Evolutionary conservation across 2,329 filamentous ascomycete genomes (phyloP), one percentile per base, ranked within the genome.

Genomic region (Akanthomyces dipterigenus): DNA sequence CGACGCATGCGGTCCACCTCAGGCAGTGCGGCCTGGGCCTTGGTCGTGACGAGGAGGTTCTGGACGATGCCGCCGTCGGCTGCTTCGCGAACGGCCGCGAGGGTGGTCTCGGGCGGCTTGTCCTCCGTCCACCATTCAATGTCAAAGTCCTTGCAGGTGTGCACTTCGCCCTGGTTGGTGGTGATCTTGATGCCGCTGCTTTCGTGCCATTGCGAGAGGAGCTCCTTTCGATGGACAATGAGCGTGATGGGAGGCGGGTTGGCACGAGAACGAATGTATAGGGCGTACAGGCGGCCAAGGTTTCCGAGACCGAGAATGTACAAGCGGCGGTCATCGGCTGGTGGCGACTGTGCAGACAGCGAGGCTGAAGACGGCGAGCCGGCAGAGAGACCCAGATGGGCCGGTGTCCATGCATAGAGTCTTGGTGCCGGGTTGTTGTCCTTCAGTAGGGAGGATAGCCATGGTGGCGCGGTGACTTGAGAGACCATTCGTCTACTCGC

Each of bases 251-350:
- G 89, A 5, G 91, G 90, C 3, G 82, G 80, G 22, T 83, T 74
- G 1, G 74, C 68, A 9, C 86, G 77, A 22, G 82, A 80, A 24
- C 85, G 82, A 12, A 97, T 77, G 24, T 85, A 84, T 70, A 88
- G 87, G 28, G 93, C 91, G 65, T 93, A 85, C 28, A 97, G 83
- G 14, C 36, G 36, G 14, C 36, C 93, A 14, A 96, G 79, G 70
- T 91, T 96, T 40, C 93, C 93, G 12, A 89, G 71, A 12, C 93
- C 93, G 3, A 96, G 76, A 53, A 97, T 81, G 69, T 95, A 86
- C 64, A 96, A 87, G 38, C 87, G 81, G n/a, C 70, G 70, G 40
- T 69, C 65, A 3, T 65, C 38, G 20, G 18, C 31, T 43, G 18
- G 22, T 38, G 24, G 18, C 20, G 28, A 5, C 16, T 34, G 26